Percentiles rank a stretch among this genome's conserved stretches.
Evolutionary conservation across 768 basidiomycete species (phyloP).

Genomic region (Russula ochroleuca): DNA sequence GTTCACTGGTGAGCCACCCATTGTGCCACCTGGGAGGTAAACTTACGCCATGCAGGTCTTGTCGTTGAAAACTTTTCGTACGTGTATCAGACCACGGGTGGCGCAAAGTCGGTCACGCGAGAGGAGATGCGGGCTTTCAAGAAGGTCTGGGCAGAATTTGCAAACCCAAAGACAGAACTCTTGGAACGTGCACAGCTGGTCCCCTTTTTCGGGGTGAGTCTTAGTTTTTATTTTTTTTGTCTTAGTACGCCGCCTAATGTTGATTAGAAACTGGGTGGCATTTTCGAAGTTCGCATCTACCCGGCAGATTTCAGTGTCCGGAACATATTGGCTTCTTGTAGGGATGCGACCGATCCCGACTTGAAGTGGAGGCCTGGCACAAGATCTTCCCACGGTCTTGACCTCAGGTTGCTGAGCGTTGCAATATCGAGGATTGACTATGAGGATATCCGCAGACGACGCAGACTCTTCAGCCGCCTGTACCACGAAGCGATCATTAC

Average conservation of each 20-base stretch:
- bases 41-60: conserved; percentile 49
- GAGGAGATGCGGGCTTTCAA: conserved; percentile 95
- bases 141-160: conserved; percentile 86
- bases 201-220: conserved; percentile 75
- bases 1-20: conserved; percentile 66
- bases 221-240: background rate
- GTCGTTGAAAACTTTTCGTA: conserved; percentile 96
- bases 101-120: conserved; percentile 76
- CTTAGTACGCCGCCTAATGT: background rate
- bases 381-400: conserved; percentile 49
- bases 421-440: conserved; percentile 65
- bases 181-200: conserved; percentile 67
- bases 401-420: conserved; percentile 56
- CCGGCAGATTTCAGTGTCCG: conserved; percentile 60
- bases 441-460: conserved; percentile 55
- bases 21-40: background rate
- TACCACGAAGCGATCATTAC: conserved; percentile 84
- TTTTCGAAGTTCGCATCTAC: conserved; percentile 87
- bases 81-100: conserved; percentile 83
- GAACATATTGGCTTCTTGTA: conserved; percentile 54
- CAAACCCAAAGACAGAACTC: conserved; percentile 73
- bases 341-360: conserved; percentile 37
- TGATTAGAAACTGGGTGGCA: conserved; percentile 69
- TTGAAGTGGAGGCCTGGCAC: conserved; percentile 33
- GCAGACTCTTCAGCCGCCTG: conserved; percentile 66